These are phyloP conservation scores for Rhynchosporium secalis DNA, from an alignment of 2,329 filamentous ascomycete genomes.

Conservation along the genomic window DNA sequence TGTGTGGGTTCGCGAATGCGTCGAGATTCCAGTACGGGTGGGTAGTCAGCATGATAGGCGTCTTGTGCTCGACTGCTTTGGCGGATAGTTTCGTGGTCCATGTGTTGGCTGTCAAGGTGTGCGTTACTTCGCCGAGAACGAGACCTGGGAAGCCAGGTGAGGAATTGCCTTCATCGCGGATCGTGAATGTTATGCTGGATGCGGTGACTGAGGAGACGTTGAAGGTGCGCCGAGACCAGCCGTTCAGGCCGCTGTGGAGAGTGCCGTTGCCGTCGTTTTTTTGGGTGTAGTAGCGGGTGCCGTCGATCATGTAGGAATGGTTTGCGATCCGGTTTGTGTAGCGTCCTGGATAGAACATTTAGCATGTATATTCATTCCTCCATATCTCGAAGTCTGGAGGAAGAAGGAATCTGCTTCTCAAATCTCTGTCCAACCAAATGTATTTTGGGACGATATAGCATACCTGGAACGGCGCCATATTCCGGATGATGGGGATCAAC, in stretches of 20 bases:
- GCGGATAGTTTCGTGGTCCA: conserved; percentile 74
- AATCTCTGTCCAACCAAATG: no score
- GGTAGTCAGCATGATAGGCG: conserved; percentile 75
- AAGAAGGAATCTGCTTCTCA: no score
- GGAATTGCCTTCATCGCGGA: conserved; percentile 55
- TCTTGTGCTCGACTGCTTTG: conserved; percentile 67
- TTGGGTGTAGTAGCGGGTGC: conserved; percentile 52
- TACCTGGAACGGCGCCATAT: conserved; percentile 63
- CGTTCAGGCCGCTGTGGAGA: conserved; percentile 65
- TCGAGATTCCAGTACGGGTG: conserved; percentile 70
- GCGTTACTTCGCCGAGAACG: conserved; percentile 62
- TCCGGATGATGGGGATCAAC: conserved; percentile 64
- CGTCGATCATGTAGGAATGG: conserved; percentile 65
- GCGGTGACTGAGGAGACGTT: conserved; percentile 56
- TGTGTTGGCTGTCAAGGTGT: conserved; percentile 60
- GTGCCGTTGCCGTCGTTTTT: conserved; percentile 57
- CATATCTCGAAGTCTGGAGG: no score
- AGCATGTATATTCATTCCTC: no score
- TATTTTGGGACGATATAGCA: no score
- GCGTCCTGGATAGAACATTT: conserved; percentile 48
- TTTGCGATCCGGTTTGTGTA: conserved; percentile 81
- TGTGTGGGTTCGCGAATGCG: conserved; percentile 70
- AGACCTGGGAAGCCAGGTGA: conserved; percentile 61
- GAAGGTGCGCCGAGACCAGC: conserved; percentile 70
- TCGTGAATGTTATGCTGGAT: conserved; percentile 64